Evolutionary conservation across 2,329 filamentous ascomycete genomes (phyloP).

Genomic region (Bipolaris oryzae): DNA sequence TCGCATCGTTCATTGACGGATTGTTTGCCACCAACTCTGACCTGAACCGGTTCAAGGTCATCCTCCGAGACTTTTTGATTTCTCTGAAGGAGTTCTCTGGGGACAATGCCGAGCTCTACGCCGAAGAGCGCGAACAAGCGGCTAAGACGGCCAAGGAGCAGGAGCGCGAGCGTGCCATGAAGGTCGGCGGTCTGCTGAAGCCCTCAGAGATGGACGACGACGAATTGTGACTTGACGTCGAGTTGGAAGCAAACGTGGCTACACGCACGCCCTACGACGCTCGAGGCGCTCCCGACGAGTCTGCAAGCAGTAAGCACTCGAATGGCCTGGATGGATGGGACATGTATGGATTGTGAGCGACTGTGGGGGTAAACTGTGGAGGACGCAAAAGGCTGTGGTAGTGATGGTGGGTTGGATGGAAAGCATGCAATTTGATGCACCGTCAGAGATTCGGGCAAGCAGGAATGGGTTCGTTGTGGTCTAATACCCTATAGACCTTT

Average conservation of each 20-base stretch:
- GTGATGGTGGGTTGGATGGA: conserved; percentile 16
- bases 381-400: conserved; percentile 12
- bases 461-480: conserved; percentile 25
- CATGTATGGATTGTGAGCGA: conserved; percentile 61
- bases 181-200: conserved; percentile 94
- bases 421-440: conserved; percentile 20
- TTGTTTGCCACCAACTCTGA: conserved; percentile 88
- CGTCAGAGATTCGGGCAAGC: conserved; percentile 15
- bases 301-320: conserved; percentile 19
- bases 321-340: conserved; percentile 66
- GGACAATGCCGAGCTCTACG: conserved; percentile 92
- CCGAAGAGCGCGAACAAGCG: conserved; percentile 92
- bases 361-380: conserved; percentile 8
- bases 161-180: conserved; percentile 89
- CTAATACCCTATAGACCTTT: conserved; percentile 36
- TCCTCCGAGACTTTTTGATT: conserved; percentile 95
- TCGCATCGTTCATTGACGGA: conserved; percentile 85
- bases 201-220: conserved; percentile 89
- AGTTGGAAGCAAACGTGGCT: conserved; percentile 45
- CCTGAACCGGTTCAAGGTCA: conserved; percentile 92
- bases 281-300: conserved; percentile 13
- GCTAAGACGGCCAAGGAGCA: conserved; percentile 83
- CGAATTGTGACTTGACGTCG: conserved; percentile 77
- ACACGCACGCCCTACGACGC: conserved; percentile 48
- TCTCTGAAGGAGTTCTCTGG: conserved; percentile 96